These are phyloP conservation scores for Anethum foeniculum DNA, from an alignment of 140 eudicot species.

Conservation along the genomic window DNA sequence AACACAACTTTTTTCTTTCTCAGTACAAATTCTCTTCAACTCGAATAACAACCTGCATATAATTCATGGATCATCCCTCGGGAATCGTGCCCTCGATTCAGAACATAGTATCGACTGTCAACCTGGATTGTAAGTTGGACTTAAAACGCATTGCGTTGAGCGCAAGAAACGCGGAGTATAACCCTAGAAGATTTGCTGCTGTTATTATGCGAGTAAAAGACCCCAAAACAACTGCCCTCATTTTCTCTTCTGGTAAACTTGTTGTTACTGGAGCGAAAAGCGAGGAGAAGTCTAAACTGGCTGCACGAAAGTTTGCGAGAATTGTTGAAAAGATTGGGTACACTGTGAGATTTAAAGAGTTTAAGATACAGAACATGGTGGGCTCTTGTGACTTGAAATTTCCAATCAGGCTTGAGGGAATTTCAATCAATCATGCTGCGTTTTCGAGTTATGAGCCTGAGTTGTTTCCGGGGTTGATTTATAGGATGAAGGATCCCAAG, in stretches of 20 bases:
- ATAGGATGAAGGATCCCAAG: slow-evolving; percentile 7
- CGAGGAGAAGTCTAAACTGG: not conserved
- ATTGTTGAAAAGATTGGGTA: not conserved
- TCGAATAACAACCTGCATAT: no score
- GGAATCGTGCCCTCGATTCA: not conserved
- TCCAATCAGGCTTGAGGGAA: not conserved
- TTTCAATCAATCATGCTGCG: slow-evolving; percentile 2
- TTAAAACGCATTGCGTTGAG: not conserved
- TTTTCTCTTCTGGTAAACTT: not conserved
- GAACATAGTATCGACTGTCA: not conserved
- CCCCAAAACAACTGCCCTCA: not conserved
- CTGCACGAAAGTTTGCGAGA: not conserved
- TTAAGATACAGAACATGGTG: not conserved
- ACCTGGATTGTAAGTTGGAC: not conserved
- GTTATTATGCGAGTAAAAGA: not conserved
- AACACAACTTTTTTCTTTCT: no score
- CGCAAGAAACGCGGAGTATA: not conserved
- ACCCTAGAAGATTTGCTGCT: not conserved
- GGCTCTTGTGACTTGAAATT: not conserved
- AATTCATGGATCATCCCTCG: not conserved
- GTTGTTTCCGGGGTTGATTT: slow-evolving; percentile 4
- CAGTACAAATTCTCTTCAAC: no score
- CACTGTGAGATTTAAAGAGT: not conserved
- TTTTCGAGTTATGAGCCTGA: not conserved
- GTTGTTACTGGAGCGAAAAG: not conserved